Evolutionary conservation across 108 stramenopile genomes (phyloP).

Genomic region (Cyclostephanos invisitatus): DNA sequence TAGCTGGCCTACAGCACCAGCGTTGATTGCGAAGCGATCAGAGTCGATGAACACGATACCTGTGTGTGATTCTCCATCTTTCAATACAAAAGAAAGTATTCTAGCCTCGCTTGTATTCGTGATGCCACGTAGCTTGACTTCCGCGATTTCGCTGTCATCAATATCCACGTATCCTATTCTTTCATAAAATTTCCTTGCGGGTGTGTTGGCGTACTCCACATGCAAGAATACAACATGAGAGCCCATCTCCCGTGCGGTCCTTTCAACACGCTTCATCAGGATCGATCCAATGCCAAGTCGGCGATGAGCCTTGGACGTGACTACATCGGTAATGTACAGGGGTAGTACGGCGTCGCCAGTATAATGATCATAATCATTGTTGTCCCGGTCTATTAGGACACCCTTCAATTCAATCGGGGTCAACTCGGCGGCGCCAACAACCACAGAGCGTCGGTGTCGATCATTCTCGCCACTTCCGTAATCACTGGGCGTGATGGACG

Average conservation of each 20-base stretch:
- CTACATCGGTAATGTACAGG: slow-evolving; percentile 68
- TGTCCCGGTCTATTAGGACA: slow-evolving; percentile 1
- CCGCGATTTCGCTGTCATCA: not conserved
- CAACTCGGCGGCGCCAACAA: slow-evolving; percentile 64
- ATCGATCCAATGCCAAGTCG: slow-evolving; percentile 56
- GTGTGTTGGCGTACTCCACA: slow-evolving; percentile 49
- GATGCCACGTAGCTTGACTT: not conserved
- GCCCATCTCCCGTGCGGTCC: slow-evolving; percentile 27
- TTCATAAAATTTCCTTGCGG: slow-evolving; percentile 53
- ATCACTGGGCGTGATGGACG: slow-evolving; percentile 6
- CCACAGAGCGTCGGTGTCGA: not conserved
- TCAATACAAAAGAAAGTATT: not conserved
- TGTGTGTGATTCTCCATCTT: not conserved
- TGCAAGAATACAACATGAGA: slow-evolving; percentile 47
- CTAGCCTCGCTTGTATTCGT: not conserved
- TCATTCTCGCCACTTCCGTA: not conserved
- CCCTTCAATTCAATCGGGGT: slow-evolving; percentile 58
- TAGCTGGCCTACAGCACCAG: slow-evolving; percentile 44
- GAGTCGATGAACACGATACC: slow-evolving; percentile 14
- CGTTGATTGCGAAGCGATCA: slow-evolving; percentile 35
- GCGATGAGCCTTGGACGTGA: slow-evolving; percentile 49
- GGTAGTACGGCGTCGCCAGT: not conserved
- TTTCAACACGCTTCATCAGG: slow-evolving; percentile 55
- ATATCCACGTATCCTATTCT: slow-evolving; percentile 42
- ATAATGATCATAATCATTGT: not conserved